These are phyloP conservation scores for Trichocomaceae sp. DNA, from an alignment of 2,329 filamentous ascomycete species.

Conservation along the genomic window DNA sequence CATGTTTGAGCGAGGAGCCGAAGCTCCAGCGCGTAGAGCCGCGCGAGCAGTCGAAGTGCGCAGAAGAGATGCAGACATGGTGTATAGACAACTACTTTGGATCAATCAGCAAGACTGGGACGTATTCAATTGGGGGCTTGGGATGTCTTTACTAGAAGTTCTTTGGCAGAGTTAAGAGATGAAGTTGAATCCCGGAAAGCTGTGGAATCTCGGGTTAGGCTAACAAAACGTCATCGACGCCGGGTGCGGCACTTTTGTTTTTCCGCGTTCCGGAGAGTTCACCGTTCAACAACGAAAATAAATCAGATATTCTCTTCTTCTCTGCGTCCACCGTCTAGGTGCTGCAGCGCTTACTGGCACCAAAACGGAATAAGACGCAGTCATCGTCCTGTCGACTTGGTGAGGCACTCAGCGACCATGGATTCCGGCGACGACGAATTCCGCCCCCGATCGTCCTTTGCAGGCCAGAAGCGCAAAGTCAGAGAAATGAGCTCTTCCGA, in stretches of 20 bases:
- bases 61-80: slow-evolving; percentile 71
- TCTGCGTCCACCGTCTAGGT: neutral
- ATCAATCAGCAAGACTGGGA: neutral
- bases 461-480: slow-evolving; percentile 37
- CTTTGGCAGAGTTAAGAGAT: neutral
- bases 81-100: slow-evolving; percentile 7
- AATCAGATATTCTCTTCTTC: neutral
- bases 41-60: slow-evolving; percentile 64
- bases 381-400: neutral
- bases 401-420: slow-evolving; percentile 1
- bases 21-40: slow-evolving; percentile 61
- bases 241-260: neutral
- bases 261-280: slow-evolving; percentile 5
- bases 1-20: slow-evolving; percentile 45
- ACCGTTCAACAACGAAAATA: neutral
- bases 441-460: slow-evolving; percentile 24
- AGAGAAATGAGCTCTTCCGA: slow-evolving; percentile 36
- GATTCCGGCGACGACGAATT: slow-evolving; percentile 26
- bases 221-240: slow-evolving; percentile 14
- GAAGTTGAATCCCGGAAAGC: neutral
- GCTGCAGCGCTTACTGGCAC: neutral
- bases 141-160: neutral
- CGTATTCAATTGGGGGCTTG: slow-evolving; percentile 6
- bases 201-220: neutral
- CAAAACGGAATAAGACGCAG: neutral